Evolutionary conservation across 2,329 filamentous ascomycete species (phyloP).

Genomic region (Exophiala alcalophila): DNA sequence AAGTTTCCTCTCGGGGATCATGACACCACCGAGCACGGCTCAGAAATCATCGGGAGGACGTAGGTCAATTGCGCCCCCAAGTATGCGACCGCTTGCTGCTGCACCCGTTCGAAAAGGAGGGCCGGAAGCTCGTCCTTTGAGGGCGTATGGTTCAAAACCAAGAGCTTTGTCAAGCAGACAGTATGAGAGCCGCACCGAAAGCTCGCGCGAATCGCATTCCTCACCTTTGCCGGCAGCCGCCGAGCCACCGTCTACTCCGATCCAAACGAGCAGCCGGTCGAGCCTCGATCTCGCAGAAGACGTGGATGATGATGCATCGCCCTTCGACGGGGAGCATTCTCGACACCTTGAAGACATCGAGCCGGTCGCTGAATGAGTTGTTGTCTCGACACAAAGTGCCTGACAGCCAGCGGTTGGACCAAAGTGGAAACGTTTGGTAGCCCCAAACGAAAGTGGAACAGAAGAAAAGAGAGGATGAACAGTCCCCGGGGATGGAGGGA

Average conservation of each 20-base stretch:
- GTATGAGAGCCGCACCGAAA: slow-evolving; percentile 14
- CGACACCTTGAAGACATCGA: slow-evolving; percentile 7
- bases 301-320: slow-evolving; percentile 28
- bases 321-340: slow-evolving; percentile 15
- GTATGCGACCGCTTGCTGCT: slow-evolving; percentile 30
- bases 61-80: slow-evolving; percentile 33
- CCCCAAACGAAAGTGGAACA: too few species aligned
- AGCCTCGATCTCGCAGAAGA: slow-evolving; percentile 60
- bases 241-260: slow-evolving; percentile 20
- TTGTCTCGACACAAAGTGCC: too few species aligned
- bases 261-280: slow-evolving; percentile 42
- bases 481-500: too few species aligned
- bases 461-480: too few species aligned
- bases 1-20: slow-evolving; percentile 70
- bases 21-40: slow-evolving; percentile 83
- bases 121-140: slow-evolving; percentile 25
- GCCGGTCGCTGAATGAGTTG: slow-evolving; percentile 9
- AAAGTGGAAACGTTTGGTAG: too few species aligned
- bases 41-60: slow-evolving; percentile 61
- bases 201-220: slow-evolving; percentile 2
- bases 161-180: slow-evolving; percentile 18
- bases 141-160: slow-evolving; percentile 24
- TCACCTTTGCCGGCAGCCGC: slow-evolving; percentile 31
- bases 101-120: slow-evolving; percentile 24
- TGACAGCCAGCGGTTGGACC: too few species aligned